phyloP scores from a whole-genome alignment of 2,329 filamentous ascomycete species.

The Stagonosporopsis vannaccii region DNA sequence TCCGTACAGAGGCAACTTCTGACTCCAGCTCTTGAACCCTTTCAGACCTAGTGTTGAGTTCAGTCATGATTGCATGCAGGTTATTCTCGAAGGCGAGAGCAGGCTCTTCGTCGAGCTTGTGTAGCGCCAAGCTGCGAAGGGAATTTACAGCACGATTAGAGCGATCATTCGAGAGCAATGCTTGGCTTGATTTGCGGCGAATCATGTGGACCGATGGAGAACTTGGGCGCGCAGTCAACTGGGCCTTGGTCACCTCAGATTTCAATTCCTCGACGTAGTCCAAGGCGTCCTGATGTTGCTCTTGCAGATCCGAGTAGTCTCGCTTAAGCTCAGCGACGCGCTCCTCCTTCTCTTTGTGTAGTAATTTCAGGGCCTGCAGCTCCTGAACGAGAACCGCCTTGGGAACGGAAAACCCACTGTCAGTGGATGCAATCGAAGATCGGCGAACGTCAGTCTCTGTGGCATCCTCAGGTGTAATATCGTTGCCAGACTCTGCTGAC shows the following conservation, averaged over 20 bases:
- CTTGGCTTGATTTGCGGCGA: conserved; percentile 91
- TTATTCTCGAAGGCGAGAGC: conserved; percentile 95
- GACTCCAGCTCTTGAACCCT: conserved; percentile 88
- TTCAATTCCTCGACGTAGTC: conserved; percentile 92
- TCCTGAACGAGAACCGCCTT: conserved; percentile 58
- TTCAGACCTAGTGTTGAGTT: conserved; percentile 85
- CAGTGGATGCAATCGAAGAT: conserved; percentile 30
- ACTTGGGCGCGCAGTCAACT: conserved; percentile 64
- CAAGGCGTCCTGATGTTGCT: conserved; percentile 80
- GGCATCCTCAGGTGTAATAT: conserved; percentile 39
- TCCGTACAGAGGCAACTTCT: conserved; percentile 82
- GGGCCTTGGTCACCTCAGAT: conserved; percentile 81
- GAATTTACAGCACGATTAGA: conserved; percentile 91
- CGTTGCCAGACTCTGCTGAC: conserved; percentile 72
- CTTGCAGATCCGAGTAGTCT: conserved; percentile 83
- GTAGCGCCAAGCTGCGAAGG: conserved; percentile 83
- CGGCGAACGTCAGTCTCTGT: conserved; percentile 61
- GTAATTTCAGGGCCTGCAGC: conserved; percentile 71
- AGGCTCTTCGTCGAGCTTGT: conserved; percentile 82
- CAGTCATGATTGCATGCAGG: conserved; percentile 89
- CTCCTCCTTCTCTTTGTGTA: conserved; percentile 79
- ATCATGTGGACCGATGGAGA: conserved; percentile 78
- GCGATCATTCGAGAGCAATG: conserved; percentile 83
- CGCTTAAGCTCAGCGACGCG: conserved; percentile 75
- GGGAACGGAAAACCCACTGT: conserved; percentile 22